These are phyloP conservation scores for Allantophomopsis cytisporea DNA, from an alignment of 2,329 filamentous ascomycete genomes.

Conservation along the genomic window DNA sequence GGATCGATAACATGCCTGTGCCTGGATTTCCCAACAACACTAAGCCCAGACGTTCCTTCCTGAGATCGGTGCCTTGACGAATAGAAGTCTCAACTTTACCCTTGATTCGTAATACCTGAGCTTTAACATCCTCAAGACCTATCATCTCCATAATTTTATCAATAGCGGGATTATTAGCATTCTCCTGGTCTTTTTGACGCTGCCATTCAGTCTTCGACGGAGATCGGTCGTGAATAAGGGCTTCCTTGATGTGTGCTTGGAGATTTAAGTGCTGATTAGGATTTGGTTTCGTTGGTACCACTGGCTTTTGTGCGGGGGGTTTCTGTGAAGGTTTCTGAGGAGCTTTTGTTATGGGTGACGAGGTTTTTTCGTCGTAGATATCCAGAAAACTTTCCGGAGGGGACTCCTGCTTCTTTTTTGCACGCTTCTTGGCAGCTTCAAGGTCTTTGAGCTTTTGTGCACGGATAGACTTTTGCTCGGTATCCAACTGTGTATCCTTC, in stretches of 20 bases:
- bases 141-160: conserved; percentile 58
- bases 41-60: conserved; percentile 45
- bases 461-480: conserved; percentile 27
- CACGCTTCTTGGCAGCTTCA: conserved; percentile 21
- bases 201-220: conserved; percentile 42
- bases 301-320: not conserved
- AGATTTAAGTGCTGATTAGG: conserved; percentile 1
- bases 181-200: conserved; percentile 37
- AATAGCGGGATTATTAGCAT: conserved; percentile 34
- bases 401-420: conserved; percentile 7
- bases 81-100: conserved; percentile 43
- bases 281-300: not conserved
- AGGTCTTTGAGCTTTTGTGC: conserved; percentile 33
- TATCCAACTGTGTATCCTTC: conserved; percentile 29
- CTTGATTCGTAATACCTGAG: conserved; percentile 48
- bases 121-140: conserved; percentile 57
- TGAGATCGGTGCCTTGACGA: conserved; percentile 40
- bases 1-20: conserved; percentile 36
- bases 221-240: conserved; percentile 10
- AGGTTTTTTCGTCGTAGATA: not conserved
- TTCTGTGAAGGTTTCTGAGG: not conserved
- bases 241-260: conserved; percentile 5
- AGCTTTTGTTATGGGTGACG: not conserved
- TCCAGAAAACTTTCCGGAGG: not conserved
- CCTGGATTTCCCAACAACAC: conserved; percentile 61